Evolutionary conservation across 2,329 filamentous ascomycete genomes (phyloP).

Genomic region (Phyllosticta citribraziliensis): DNA sequence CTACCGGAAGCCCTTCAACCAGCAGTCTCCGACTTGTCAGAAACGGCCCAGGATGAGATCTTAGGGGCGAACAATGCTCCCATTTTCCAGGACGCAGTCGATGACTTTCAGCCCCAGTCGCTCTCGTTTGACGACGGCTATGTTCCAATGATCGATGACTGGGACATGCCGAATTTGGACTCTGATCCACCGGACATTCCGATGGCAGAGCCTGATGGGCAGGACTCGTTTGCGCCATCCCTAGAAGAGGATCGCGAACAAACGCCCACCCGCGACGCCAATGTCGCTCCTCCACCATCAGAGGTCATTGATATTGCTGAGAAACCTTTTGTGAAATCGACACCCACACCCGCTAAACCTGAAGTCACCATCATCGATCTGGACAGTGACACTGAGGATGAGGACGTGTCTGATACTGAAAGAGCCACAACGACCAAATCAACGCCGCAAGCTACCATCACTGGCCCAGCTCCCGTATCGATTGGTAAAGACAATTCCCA

Average conservation of each 20-base stretch:
- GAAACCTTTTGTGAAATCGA: background rate
- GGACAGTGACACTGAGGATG: background rate
- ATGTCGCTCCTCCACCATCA: background rate
- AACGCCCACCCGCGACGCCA: background rate
- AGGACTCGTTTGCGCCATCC: background rate
- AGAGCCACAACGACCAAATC: background rate
- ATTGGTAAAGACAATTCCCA: background rate
- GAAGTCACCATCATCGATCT: background rate
- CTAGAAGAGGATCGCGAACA: background rate
- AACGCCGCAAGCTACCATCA: too few relatives aligned
- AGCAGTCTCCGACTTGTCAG: background rate
- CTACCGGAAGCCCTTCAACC: background rate
- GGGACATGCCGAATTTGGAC: background rate
- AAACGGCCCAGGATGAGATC: background rate
- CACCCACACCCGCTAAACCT: background rate
- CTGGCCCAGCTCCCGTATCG: background rate
- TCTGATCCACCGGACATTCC: background rate
- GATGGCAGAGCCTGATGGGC: background rate
- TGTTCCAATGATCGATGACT: background rate
- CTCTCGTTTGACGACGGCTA: background rate
- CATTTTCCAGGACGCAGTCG: background rate
- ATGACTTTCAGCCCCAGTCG: background rate
- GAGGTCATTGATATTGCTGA: background rate
- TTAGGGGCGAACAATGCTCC: background rate
- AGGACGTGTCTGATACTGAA: background rate